phyloP scores from a whole-genome alignment of 139 green algal genomes.

The Chlorella sp. region DNA sequence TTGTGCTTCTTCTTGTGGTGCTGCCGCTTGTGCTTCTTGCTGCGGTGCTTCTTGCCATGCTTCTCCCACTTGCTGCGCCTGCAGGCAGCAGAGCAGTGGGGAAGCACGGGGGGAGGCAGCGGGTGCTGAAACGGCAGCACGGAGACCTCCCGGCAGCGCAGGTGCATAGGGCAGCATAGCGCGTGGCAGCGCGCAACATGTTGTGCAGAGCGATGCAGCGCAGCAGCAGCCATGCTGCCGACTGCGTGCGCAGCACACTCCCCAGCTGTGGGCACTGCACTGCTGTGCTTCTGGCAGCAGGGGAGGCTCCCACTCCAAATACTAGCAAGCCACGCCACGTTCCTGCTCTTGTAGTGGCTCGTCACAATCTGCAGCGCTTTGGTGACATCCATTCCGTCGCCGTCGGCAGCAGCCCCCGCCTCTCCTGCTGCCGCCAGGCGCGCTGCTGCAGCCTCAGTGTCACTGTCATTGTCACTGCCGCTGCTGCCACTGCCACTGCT shows the following conservation, averaged over 20 bases:
- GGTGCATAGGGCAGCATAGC: too few relatives aligned
- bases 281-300: too few relatives aligned
- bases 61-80: neutral
- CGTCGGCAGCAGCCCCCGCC: neutral
- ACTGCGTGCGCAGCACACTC: too few relatives aligned
- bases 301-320: too few relatives aligned
- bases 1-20: slow-evolving; percentile 24
- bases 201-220: neutral
- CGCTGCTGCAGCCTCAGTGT: neutral
- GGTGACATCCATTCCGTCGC: neutral
- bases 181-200: too few relatives aligned
- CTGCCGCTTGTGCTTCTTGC: neutral
- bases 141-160: neutral
- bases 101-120: too few relatives aligned
- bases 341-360: slow-evolving; percentile 13
- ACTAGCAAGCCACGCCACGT: neutral
- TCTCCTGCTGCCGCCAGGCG: neutral
- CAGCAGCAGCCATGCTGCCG: neutral
- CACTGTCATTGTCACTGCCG: neutral
- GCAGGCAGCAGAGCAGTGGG: neutral
- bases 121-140: neutral
- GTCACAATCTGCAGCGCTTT: neutral
- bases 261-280: too few relatives aligned
- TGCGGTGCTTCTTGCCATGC: neutral
- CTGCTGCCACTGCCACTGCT: neutral